Conservation (phyloP, 768 basidiomycete species). For the Termitomyces sp. region DNA sequence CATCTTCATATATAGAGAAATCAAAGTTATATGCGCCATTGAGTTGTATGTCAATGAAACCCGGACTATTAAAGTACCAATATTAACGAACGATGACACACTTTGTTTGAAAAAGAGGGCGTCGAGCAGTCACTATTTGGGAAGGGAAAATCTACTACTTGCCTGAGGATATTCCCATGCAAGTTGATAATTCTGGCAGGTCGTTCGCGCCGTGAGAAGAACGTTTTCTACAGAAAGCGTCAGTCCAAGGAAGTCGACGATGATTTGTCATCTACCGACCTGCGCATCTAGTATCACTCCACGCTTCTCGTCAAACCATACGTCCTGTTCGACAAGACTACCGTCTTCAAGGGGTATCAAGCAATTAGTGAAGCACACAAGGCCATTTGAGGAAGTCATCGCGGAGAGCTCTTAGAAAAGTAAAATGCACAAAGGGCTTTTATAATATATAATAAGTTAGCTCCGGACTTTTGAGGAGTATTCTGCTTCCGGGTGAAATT, state of each 20-base stretch:
- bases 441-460: not conserved
- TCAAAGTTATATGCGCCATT: constrained; percentile 89
- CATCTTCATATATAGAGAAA: constrained; percentile 78
- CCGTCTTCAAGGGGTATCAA: constrained; percentile 78
- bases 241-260: constrained; percentile 1
- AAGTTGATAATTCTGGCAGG: constrained; percentile 65
- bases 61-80: constrained; percentile 47
- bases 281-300: constrained; percentile 77
- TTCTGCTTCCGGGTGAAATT: constrained; percentile 13
- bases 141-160: constrained; percentile 1
- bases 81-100: not conserved
- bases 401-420: constrained; percentile 2
- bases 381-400: constrained; percentile 51
- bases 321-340: constrained; percentile 61
- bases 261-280: constrained; percentile 28
- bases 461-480: constrained; percentile 8
- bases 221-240: constrained; percentile 47
- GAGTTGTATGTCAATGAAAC: constrained; percentile 83
- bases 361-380: constrained; percentile 88
- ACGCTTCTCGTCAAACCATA: constrained; percentile 75
- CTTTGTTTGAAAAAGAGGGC: not conserved
- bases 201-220: constrained; percentile 55
- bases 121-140: too few relatives aligned
- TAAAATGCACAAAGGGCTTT: not conserved
- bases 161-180: constrained; percentile 74